Percentiles rank a stretch among this genome's conserved stretches.
These are phyloP conservation scores for Coemansia sp. DNA, from an alignment of 192 early-diverging fungal genomes.

Conservation along the genomic window DNA sequence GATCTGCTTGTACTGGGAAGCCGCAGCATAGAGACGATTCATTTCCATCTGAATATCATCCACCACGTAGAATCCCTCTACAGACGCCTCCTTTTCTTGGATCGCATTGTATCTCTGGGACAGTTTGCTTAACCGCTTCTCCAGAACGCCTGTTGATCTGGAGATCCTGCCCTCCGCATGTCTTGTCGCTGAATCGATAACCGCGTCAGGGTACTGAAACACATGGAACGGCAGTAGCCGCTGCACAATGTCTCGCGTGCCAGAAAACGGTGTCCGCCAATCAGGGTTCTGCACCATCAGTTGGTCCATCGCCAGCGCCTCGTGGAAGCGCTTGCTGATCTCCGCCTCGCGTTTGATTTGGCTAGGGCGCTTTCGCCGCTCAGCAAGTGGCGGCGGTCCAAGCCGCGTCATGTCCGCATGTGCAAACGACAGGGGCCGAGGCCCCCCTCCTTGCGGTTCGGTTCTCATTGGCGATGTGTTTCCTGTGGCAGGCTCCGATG, in stretches of 20 bases:
- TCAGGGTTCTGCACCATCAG: slow-evolving; percentile 51
- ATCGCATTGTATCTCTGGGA: slow-evolving; percentile 18
- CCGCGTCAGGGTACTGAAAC: slow-evolving; percentile 62
- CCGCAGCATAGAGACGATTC: slow-evolving; percentile 9
- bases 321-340: slow-evolving; percentile 41
- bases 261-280: slow-evolving; percentile 63
- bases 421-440: slow-evolving; percentile 8
- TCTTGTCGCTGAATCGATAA: slow-evolving; percentile 19
- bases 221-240: slow-evolving; percentile 74
- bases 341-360: slow-evolving; percentile 32
- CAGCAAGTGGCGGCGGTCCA: slow-evolving; percentile 7
- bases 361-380: slow-evolving; percentile 20
- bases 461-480: neutral
- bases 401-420: slow-evolving; percentile 25
- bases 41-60: slow-evolving; percentile 35
- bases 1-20: slow-evolving; percentile 19
- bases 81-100: slow-evolving; percentile 22
- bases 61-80: slow-evolving; percentile 12
- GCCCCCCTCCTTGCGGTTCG: neutral
- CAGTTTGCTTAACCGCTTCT: slow-evolving; percentile 8
- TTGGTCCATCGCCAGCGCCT: slow-evolving; percentile 59
- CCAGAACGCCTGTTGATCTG: slow-evolving; percentile 2
- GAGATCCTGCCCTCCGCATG: slow-evolving; percentile 13
- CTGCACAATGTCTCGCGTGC: slow-evolving; percentile 60
- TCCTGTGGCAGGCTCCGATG: neutral